Evolutionary conservation across 805 yeast species (phyloP), one percentile per base, ranked within the genome.

Genomic region (Candida verbasci): DNA sequence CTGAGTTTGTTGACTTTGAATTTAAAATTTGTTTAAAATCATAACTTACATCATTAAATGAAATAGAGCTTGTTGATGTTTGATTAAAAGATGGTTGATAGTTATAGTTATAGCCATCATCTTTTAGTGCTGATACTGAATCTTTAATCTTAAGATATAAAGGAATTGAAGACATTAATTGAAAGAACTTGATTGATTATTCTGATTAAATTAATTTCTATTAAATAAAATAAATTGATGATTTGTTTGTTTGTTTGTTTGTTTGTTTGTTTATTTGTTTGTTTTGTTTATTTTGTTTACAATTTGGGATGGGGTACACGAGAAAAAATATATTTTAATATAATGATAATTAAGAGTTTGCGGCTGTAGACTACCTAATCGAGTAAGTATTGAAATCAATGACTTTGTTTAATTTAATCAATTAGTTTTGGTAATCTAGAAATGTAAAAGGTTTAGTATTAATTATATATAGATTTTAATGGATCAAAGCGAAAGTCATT

Each of bases 131-230:
- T 9, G 17, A 9, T 10, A 24, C 36, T 7, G 33, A 34, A 12
- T 35, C 39, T 40, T 52, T 58, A 22, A 58, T 36, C 39, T 54
- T 57, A 27, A 60, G 45, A 29, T 50, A 53, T 30, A 59, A 45
- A 9, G 63, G 58, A 25, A 56, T 48, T 16, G 41, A 26, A 28
- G 23, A 16, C 14, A 9, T 26, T 11, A 6, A 17, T 11, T n/a
- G n/a, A n/a, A n/a, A n/a, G 9, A 26, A 16, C 9, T 14, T 14
- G 29, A 4, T 4, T 25, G n/a, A n/a, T n/a, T n/a, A n/a, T n/a
- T n/a, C n/a, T n/a, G n/a, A n/a, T n/a, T n/a, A n/a, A n/a, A n/a
- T n/a, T n/a, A n/a, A n/a, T n/a, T n/a, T n/a, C n/a, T n/a, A n/a
- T n/a, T n/a, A n/a, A n/a, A n/a, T n/a, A n/a, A n/a, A n/a, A n/a